These are phyloP conservation scores for Teratosphaeria nubilosa DNA, from an alignment of 2,329 filamentous ascomycete species.

Conservation along the genomic window DNA sequence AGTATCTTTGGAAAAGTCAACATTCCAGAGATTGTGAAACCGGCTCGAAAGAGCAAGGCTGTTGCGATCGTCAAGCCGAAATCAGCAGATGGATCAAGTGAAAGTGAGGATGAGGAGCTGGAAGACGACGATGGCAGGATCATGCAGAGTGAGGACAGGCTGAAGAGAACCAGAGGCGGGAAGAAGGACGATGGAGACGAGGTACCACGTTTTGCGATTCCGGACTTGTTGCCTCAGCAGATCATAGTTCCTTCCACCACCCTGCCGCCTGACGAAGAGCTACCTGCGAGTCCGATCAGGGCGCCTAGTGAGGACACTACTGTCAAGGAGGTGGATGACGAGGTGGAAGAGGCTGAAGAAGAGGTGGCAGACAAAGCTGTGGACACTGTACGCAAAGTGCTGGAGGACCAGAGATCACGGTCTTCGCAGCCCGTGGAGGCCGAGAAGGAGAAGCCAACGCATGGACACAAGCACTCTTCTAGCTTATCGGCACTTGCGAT, in stretches of 20 bases:
- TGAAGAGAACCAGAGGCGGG: constrained; percentile 64
- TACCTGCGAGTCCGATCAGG: neutral
- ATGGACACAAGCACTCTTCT: constrained; percentile 18
- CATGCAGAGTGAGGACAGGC: constrained; percentile 54
- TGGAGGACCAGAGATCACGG: neutral
- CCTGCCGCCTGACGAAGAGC: neutral
- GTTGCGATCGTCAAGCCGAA: constrained; percentile 60
- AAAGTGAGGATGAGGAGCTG: constrained; percentile 22
- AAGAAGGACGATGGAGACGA: constrained; percentile 56
- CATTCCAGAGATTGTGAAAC: constrained; percentile 56
- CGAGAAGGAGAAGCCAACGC: neutral
- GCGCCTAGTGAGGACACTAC: neutral
- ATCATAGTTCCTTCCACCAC: neutral
- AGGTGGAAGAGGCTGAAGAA: neutral
- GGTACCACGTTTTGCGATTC: constrained; percentile 61
- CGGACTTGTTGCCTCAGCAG: constrained; percentile 19
- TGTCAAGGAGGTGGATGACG: neutral
- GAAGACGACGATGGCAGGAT: constrained; percentile 53
- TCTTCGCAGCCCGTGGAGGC: neutral
- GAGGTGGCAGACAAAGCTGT: neutral
- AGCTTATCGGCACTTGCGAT: constrained; percentile 62
- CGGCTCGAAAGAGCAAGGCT: constrained; percentile 66
- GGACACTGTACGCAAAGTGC: neutral
- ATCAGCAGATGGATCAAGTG: constrained; percentile 12
- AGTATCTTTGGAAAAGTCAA: constrained; percentile 35